phyloP scores from a whole-genome alignment of 371 early-diverging fungal genomes.

The Smittium culicis region DNA sequence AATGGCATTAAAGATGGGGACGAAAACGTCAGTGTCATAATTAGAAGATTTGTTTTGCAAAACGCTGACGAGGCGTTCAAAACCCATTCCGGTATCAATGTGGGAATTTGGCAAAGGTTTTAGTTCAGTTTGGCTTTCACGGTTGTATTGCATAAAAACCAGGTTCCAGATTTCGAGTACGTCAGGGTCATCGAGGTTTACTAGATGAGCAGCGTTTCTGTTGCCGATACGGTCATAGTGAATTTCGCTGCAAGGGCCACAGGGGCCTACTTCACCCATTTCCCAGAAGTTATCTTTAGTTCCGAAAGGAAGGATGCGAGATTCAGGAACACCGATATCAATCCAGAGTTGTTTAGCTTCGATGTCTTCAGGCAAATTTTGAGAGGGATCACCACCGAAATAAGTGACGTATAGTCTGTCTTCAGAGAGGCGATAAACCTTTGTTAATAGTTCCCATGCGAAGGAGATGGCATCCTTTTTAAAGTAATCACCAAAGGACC shows the following conservation, averaged over 20 bases:
- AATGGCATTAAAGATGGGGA: conserved; percentile 71
- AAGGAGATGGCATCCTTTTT: conserved; percentile 89
- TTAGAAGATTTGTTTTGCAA: conserved; percentile 95
- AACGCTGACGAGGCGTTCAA: conserved; percentile 95
- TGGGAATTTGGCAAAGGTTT: conserved; percentile 90
- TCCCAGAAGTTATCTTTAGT: conserved; percentile 99
- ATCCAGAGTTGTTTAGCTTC: conserved; percentile 93
- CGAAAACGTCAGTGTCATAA: conserved; percentile 96
- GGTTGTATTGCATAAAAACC: conserved; percentile 99
- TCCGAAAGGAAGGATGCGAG: conserved; percentile 78
- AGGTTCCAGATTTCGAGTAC: conserved; percentile 99
- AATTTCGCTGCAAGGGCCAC: conserved; percentile 99
- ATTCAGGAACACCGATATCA: conserved; percentile 72
- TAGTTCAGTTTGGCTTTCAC: conserved; percentile 84
- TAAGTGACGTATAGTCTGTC: conserved; percentile 96
- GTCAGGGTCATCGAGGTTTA: conserved; percentile 98
- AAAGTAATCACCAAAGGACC: conserved; percentile 99
- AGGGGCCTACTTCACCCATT: conserved; percentile 99
- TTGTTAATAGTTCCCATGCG: conserved; percentile 93
- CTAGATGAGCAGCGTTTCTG: conserved; percentile 85
- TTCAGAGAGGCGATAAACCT: conserved; percentile 68
- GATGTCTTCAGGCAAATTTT: conserved; percentile 71
- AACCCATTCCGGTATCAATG: conserved; percentile 99
- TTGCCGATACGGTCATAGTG: conserved; percentile 98
- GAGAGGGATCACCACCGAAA: conserved; percentile 84